phyloP scores from a whole-genome alignment of 371 early-diverging fungal genomes.

The Chytridium lagenaria region DNA sequence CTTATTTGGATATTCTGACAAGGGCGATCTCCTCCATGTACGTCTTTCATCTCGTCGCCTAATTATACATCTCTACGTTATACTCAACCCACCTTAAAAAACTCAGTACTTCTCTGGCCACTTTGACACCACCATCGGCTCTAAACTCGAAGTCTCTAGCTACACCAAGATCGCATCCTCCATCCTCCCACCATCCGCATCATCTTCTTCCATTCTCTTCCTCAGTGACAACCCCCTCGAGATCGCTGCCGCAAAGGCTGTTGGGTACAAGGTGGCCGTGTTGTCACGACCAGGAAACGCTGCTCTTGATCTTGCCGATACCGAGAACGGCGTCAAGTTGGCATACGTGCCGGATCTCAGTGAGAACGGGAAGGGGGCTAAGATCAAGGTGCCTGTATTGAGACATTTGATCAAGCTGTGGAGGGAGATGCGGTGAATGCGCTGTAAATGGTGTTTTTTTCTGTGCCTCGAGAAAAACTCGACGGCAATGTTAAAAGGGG shows the following conservation, averaged over 20 bases:
- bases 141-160: slow-evolving; percentile 70
- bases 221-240: slow-evolving; percentile 84
- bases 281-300: slow-evolving; percentile 81
- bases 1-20: slow-evolving; percentile 78
- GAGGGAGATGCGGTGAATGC: background rate
- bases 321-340: slow-evolving; percentile 5
- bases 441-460: background rate
- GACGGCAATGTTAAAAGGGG: no score
- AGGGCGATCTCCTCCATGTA: slow-evolving; percentile 81
- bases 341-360: background rate
- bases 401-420: background rate
- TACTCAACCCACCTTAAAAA: no score
- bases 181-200: slow-evolving; percentile 58
- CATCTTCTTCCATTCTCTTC: slow-evolving; percentile 74
- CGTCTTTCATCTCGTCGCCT: slow-evolving; percentile 8
- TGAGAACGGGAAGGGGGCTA: background rate
- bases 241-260: slow-evolving; percentile 76
- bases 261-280: slow-evolving; percentile 74
- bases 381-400: background rate
- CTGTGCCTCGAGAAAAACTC: background rate
- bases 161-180: slow-evolving; percentile 76
- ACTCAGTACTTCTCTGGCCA: slow-evolving; percentile 78
- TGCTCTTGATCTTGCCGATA: slow-evolving; percentile 19
- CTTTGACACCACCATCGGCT: slow-evolving; percentile 88
- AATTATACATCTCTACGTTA: no score